Evolutionary conservation across 1,284 basidiomycete genomes (phyloP).

Genomic region (Boletus coffeatus): DNA sequence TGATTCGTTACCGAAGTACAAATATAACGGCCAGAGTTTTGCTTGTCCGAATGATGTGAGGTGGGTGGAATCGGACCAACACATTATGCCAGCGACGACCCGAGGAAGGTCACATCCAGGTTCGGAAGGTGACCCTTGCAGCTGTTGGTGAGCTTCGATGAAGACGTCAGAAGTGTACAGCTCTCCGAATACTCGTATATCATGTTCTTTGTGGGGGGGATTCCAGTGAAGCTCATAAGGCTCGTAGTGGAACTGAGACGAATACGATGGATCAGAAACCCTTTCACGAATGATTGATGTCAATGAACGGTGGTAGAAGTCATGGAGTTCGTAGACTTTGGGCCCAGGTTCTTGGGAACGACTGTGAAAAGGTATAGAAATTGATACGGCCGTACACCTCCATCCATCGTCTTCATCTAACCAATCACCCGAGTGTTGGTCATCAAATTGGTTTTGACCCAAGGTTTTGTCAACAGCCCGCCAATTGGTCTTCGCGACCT

Average conservation of each 20-base stretch:
- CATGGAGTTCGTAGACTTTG: background rate
- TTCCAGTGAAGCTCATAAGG: background rate
- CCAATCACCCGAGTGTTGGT: background rate
- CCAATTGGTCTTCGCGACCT: background rate
- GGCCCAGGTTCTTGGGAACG: background rate
- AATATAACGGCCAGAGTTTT: background rate
- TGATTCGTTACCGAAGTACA: background rate
- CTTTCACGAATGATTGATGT: background rate
- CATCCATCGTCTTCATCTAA: background rate
- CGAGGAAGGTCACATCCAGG: background rate
- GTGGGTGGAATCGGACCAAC: background rate
- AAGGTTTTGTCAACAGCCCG: background rate
- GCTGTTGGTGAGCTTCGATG: background rate
- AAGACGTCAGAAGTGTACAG: background rate
- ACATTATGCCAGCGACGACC: background rate
- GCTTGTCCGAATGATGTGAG: background rate
- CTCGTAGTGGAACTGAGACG: background rate
- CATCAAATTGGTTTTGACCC: background rate
- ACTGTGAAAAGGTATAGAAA: background rate
- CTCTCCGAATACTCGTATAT: background rate
- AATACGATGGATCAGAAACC: background rate
- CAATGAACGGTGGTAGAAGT: background rate
- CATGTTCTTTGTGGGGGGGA: background rate
- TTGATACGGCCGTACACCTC: background rate
- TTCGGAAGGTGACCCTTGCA: background rate